A percentile compares a stretch with the other conserved stretches of the same genome.
phyloP scores from a whole-genome alignment of 176 grass and related monocot species.

The Elymus sibiricus region DNA sequence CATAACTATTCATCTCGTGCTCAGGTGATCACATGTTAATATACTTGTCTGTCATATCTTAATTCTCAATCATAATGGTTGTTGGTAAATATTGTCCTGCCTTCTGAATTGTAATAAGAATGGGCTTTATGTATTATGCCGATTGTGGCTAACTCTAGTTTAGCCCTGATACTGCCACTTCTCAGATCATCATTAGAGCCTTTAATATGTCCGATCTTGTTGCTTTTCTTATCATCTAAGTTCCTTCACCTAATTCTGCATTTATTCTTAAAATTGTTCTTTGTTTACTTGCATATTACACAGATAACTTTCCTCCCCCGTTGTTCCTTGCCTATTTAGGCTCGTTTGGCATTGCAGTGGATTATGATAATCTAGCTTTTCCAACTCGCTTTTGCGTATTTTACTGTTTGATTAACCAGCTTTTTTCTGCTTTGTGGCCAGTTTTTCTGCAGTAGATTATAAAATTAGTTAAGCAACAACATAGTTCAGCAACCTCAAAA shows the following conservation, averaged over 20 bases:
- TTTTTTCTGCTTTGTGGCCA: neutral
- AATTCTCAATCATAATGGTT: neutral
- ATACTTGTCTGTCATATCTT: neutral
- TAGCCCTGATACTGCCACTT: neutral
- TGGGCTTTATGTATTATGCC: neutral
- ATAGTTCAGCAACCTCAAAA: neutral
- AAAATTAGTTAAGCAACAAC: neutral
- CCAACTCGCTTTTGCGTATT: neutral
- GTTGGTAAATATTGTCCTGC: neutral
- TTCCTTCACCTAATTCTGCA: neutral
- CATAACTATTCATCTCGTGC: conserved; percentile 94
- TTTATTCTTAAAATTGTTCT: neutral
- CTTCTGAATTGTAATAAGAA: neutral
- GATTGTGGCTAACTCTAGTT: neutral
- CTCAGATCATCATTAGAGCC: neutral
- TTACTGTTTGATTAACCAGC: neutral
- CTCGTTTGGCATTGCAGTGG: neutral
- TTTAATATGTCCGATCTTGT: neutral
- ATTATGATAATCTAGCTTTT: neutral
- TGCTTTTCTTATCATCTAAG: neutral
- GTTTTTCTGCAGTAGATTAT: neutral
- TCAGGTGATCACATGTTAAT: conserved; percentile 49
- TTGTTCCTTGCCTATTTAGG: neutral
- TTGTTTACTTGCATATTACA: neutral
- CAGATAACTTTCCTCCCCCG: neutral